Base-by-base conservation (phyloP, 2,329 filamentous ascomycete species). In the Pezicula radicicola region DNA sequence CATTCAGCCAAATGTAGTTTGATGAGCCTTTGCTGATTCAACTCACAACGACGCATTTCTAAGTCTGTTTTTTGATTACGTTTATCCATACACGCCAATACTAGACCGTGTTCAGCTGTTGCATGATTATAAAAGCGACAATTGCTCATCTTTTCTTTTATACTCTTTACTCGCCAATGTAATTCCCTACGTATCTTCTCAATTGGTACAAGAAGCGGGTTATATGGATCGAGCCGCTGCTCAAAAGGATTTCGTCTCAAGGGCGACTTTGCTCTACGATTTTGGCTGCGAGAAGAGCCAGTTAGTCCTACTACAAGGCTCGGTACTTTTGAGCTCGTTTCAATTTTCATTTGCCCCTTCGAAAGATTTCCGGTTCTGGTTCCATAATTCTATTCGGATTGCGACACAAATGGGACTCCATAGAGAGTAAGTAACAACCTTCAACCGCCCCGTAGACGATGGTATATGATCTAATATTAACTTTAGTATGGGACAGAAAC, bases 291-390 rank as follows among this genome's bases (percentile, higher is more conserved):
- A 48, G 21, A 48, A 41, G 25, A 13, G 6, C 16, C 46, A 48
- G 19, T n/a, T 48, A 18, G 16, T 16, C 6, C 35, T 33, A 27
- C 19, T 48, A 25, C 46, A 48, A 40, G 46, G 46, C 5, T 48
- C 46, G 6, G 27, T 39, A 13, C 19, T 48, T n/a, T 16, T 48
- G 19, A 36, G 46, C 19, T n/a, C 35, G 8, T n/a, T n/a, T n/a
- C 15, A 48, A 12, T 21, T 7, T 21, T 48, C 46, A 13, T 48
- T 30, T 27, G 30, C 30, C 16, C 28, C 46, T 16, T 18, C 19
- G 37, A 48, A 48, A 48, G 46, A 48, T 18, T 48, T 48, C 16
- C 28, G 46, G 15, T 48, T 37, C 18, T 48, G 46, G 46, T 41
- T 48, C 39, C 15, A 48, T 40, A 48, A 48, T 33, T 28, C 46